These are phyloP conservation scores for Didymella pomorum DNA, from an alignment of 2,329 filamentous ascomycete species.

Conservation along the genomic window DNA sequence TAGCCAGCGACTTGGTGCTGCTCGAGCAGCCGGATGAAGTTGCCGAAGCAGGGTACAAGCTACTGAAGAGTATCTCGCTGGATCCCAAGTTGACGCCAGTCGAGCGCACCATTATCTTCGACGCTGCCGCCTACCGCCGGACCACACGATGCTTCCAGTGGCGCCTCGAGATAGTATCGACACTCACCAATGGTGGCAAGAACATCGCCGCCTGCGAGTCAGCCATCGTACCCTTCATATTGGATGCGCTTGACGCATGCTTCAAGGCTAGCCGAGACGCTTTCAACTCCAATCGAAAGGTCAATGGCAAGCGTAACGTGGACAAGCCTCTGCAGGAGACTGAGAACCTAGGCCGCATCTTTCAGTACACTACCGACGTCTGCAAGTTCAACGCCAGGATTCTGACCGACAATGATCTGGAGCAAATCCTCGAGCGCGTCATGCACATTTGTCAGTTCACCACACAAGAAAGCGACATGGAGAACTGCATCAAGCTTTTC, in stretches of 20 bases:
- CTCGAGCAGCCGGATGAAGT: conserved; percentile 45
- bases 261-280: conserved; percentile 45
- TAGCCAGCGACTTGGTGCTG: conserved; percentile 49
- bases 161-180: conserved; percentile 47
- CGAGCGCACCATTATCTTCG: conserved; percentile 52
- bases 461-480: conserved; percentile 69
- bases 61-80: conserved; percentile 47
- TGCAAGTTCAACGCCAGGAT: conserved; percentile 80
- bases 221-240: conserved; percentile 44
- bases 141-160: conserved; percentile 42
- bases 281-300: conserved; percentile 32
- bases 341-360: conserved; percentile 64
- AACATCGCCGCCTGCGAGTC: conserved; percentile 51
- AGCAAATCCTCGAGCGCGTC: conserved; percentile 67
- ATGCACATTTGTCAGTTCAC: conserved; percentile 74
- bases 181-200: conserved; percentile 49
- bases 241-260: conserved; percentile 43
- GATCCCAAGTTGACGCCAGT: conserved; percentile 44
- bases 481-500: conserved; percentile 71
- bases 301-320: conserved; percentile 36
- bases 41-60: conserved; percentile 44
- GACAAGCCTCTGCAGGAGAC: conserved; percentile 37
- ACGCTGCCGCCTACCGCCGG: conserved; percentile 42
- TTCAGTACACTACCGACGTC: conserved; percentile 70
- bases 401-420: conserved; percentile 68